Base-by-base conservation (phyloP, 371 early-diverging fungal genomes). In the Syncephalastrum racemosum region DNA sequence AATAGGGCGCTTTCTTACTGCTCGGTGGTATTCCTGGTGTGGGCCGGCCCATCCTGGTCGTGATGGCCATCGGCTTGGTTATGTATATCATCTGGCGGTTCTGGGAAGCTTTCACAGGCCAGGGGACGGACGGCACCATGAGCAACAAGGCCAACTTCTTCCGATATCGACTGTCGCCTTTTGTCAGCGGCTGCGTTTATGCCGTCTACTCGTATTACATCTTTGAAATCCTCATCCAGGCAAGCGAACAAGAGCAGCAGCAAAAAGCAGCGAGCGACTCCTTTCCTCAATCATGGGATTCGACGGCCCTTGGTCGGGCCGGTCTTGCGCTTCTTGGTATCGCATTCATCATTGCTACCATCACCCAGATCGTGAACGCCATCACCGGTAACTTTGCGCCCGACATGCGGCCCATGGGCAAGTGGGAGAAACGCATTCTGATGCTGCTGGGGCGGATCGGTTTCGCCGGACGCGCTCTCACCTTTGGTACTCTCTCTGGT, bases 331-430 rank as follows among this genome's bases (percentile, higher is more conserved):
- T 62, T 5, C 48, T 69, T 24, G 70, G 62, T 12, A 41, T 59
- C 0, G 70, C 70, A 8, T 69, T 69, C 45, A 27, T 62, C 4
- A 62, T 69, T 25, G 70, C 65, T n/a, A 57, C 54, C n/a, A 39
- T 65, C 5, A 65, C 70, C 1, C 70, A 69, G 23, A 15, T 57
- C 4, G 51, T 56, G 31, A 64, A 62, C 18, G 65, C 67, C 8
- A 27, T 68, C 18, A 60, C 54, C 13, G 75, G 71, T 4, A 59
- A 60, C 8, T 74, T 74, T 20, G 60, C 62, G 13, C 46, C 52
- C 5, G 75, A 74, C 23, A 41, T 74, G 12, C 61, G 59, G 36
- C 36, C 36, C 2, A 69, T 73, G 0, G 12, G 10, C 36, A 31
- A 31, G 10, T 31, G 36, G 36, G 36, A 31, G 36, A 31, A 8